A percentile compares a stretch with the other conserved stretches of the same genome.
phyloP scores from a whole-genome alignment of 164 flowering plant genomes.

The Macadamia integrifolia region DNA sequence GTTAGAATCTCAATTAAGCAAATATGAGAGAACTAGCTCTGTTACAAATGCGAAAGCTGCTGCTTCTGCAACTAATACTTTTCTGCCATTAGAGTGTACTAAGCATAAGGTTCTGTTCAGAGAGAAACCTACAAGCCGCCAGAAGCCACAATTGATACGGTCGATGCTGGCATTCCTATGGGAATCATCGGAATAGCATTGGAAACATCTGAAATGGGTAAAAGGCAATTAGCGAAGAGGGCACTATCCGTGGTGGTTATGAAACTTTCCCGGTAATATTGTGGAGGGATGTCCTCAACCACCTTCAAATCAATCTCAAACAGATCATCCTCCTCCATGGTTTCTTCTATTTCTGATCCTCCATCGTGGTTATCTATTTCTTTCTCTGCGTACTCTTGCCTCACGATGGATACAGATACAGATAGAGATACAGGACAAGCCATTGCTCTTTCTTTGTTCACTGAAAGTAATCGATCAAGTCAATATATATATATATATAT shows the following conservation, averaged over 20 bases:
- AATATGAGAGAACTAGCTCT: too few species aligned
- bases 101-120: too few species aligned
- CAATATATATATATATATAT: background rate
- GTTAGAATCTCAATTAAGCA: too few species aligned
- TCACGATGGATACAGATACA: background rate
- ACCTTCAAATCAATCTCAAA: constrained; percentile 50
- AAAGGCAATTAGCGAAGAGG: constrained; percentile 47
- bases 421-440: background rate
- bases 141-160: background rate
- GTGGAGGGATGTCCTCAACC: constrained; percentile 30
- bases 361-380: background rate
- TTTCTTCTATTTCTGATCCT: constrained; percentile 16
- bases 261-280: constrained; percentile 25
- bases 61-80: too few species aligned
- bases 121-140: too few species aligned
- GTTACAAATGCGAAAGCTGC: too few species aligned
- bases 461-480: too few species aligned
- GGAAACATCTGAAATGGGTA: constrained; percentile 43
- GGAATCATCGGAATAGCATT: constrained; percentile 33
- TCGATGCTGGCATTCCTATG: background rate
- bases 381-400: background rate
- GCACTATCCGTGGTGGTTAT: constrained; percentile 18
- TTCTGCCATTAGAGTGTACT: too few species aligned
- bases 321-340: constrained; percentile 41
- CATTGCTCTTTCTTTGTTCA: constrained; percentile 2